Conservation (phyloP, 305 asterid genomes). For the Fraxinus xanthoxyloides region DNA sequence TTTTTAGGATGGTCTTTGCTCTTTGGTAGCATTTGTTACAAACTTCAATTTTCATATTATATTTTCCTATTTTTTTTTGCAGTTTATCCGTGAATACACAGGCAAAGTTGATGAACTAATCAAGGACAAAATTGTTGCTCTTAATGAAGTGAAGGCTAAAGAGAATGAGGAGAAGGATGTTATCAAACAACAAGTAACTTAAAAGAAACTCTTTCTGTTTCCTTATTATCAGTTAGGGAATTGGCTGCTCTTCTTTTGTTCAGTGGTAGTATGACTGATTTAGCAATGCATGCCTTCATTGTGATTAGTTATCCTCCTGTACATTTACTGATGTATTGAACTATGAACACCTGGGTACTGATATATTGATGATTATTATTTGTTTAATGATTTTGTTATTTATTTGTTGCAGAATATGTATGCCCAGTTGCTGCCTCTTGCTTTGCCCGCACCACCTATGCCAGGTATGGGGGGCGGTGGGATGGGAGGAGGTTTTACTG, state of each 20-base stretch:
- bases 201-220: neutral
- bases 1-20: neutral
- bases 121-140: conserved; percentile 81
- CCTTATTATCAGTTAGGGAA: neutral
- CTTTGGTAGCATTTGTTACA: neutral
- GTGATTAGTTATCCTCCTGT: neutral
- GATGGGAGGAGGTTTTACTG: conserved; percentile 72
- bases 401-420: conserved; percentile 83
- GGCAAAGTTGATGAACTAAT: conserved; percentile 95
- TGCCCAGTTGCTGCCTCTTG: conserved; percentile 92
- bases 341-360: neutral
- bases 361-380: neutral
- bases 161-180: conserved; percentile 89
- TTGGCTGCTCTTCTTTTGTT: neutral
- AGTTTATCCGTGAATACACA: conserved; percentile 94
- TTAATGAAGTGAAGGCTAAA: conserved; percentile 75
- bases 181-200: conserved; percentile 77
- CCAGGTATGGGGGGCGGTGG: conserved; percentile 76
- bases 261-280: neutral
- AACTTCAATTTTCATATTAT: neutral
- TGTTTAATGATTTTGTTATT: neutral
- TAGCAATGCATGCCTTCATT: neutral
- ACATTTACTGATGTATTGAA: neutral
- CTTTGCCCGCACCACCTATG: conserved; percentile 97
- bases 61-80: conserved; percentile 19